Base-by-base conservation (phyloP, 2,329 filamentous ascomycete species). In the Talaromyces marneffei region DNA sequence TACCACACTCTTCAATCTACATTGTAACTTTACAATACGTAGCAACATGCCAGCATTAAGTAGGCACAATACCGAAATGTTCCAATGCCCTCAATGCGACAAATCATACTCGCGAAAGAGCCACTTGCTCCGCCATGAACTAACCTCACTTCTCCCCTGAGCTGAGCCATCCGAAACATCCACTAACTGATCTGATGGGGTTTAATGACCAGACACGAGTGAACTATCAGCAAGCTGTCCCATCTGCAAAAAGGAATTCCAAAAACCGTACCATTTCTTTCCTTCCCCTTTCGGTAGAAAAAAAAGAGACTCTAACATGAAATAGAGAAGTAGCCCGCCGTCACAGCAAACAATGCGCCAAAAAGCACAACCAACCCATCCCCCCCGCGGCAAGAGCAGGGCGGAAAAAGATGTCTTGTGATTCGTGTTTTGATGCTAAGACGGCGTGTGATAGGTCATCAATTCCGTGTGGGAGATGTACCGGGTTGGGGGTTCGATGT, bases 391-490 rank as follows among this genome's bases (percentile, higher is more conserved):
- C 65, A 23, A 69, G 66, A 61, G 68, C 70, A 4, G 70, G 70
- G 27, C 67, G 70, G 59, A 72, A 72, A 57, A 66, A 69, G 25
- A 64, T 67, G 27, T 71, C 70, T 20, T 72, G 70, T 61, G 69
- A 72, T 53, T 52, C 64, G 31, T 72, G 70, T 35, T 69, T 68
- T 40, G 63, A 52, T 14, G 65, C 66, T 9, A 72, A 71, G 59
- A 64, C 63, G 35, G 66, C 70, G 10, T 72, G 70, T 27, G 68
- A 72, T 42, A 68, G 54, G 29, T 58, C 5, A 4, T 52, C 57
- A 0, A 58, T 48, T 3, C 69, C 70, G 23, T 72, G 70, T 46
- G 67, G 65, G 57, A 69, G 70, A 6, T 72, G 70, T 33, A 39
- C 9, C 2, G 63, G 61, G 3, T 62, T 70, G 20, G 64, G 64